These are phyloP conservation scores for Suillus brevipes DNA, from an alignment of 768 basidiomycete species.

Conservation along the genomic window DNA sequence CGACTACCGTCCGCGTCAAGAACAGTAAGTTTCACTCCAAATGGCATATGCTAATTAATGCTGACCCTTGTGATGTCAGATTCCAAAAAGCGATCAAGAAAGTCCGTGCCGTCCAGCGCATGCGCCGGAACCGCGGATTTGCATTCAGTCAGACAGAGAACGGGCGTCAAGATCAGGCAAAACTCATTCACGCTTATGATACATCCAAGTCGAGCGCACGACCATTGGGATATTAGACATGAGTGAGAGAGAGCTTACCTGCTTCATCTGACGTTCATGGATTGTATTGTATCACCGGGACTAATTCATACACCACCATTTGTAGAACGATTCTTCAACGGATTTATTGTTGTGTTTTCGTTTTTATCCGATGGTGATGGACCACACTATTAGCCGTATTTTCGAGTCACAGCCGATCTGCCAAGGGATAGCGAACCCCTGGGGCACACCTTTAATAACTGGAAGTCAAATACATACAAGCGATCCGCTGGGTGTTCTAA, in stretches of 20 bases:
- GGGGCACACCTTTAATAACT: too few relatives aligned
- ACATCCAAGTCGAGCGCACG: constrained; percentile 72
- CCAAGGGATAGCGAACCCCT: neutral
- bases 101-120: constrained; percentile 96
- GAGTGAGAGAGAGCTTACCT: neutral
- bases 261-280: constrained; percentile 6
- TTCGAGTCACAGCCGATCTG: neutral
- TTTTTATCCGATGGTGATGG: neutral
- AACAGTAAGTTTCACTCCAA: constrained; percentile 67
- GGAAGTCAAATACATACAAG: too few relatives aligned
- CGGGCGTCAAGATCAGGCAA: constrained; percentile 83
- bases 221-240: constrained; percentile 70
- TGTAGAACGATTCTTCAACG: neutral
- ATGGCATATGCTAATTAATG: constrained; percentile 9
- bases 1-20: constrained; percentile 94
- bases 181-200: constrained; percentile 84
- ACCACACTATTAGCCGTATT: neutral
- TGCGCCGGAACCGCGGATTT: constrained; percentile 95
- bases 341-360: neutral
- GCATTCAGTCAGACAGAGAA: constrained; percentile 98
- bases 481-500: too few relatives aligned
- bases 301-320: constrained; percentile 10
- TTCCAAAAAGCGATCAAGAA: constrained; percentile 99
- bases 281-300: constrained; percentile 12
- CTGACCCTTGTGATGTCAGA: constrained; percentile 39